Evolutionary conservation across 1,139 yeast species (phyloP).

Genomic region (Yamadazyma oceani): DNA sequence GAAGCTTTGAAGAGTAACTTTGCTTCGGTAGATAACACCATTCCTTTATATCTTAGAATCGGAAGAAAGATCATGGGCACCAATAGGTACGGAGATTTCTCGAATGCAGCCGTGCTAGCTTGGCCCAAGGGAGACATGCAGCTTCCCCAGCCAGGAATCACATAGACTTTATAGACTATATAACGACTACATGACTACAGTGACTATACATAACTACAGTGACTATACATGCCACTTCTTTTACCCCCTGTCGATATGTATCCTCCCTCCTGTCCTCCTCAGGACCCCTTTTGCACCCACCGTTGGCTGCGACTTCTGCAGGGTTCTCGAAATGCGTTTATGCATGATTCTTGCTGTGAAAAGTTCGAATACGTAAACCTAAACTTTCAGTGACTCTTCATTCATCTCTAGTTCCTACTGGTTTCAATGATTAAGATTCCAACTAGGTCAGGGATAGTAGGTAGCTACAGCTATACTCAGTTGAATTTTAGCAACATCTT

Average conservation of each 20-base stretch:
- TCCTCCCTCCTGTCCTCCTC: too few relatives aligned
- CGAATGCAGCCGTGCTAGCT: constrained; percentile 53
- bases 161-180: constrained; percentile 17
- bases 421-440: constrained; percentile 1
- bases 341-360: too few relatives aligned
- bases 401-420: too few relatives aligned
- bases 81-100: constrained; percentile 48
- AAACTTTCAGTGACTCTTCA: too few relatives aligned
- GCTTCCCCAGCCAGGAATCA: constrained; percentile 46
- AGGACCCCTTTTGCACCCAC: too few relatives aligned
- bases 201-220: too few relatives aligned
- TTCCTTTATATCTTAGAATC: constrained; percentile 52
- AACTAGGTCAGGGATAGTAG: neutral
- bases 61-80: constrained; percentile 50
- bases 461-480: neutral
- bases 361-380: too few relatives aligned
- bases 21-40: constrained; percentile 25
- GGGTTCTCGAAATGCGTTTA: too few relatives aligned
- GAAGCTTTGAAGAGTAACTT: constrained; percentile 23
- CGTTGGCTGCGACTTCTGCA: too few relatives aligned
- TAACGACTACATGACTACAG: neutral
- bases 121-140: constrained; percentile 60
- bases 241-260: too few relatives aligned
- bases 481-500: constrained; percentile 9
- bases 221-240: too few relatives aligned